phyloP scores from a whole-genome alignment of 2,329 filamentous ascomycete species.

The Arthrobotrys conoides region DNA sequence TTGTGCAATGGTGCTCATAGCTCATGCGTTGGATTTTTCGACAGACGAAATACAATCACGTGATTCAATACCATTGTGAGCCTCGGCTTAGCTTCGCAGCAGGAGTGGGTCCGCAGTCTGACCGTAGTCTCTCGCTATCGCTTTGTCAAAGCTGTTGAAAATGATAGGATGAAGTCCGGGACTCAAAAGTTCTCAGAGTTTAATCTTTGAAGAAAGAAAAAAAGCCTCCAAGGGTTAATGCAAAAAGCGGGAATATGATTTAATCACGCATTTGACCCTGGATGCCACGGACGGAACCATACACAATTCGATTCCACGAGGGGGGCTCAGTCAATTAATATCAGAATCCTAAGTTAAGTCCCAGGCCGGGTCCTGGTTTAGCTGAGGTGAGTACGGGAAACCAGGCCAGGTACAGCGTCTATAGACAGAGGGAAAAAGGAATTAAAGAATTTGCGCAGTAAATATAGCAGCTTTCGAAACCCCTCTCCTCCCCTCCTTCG shows the following conservation, averaged over 20 bases:
- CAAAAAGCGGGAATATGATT: constrained; percentile 25
- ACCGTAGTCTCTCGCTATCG: neutral
- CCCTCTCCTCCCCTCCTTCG: constrained; percentile 25
- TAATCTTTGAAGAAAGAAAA: neutral
- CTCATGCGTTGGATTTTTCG: too few species aligned
- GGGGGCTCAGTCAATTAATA: constrained; percentile 17
- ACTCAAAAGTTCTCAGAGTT: neutral
- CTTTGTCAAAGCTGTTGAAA: constrained; percentile 9
- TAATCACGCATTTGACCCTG: constrained; percentile 31
- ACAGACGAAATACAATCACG: neutral
- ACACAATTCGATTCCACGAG: neutral
- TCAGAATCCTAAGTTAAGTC: constrained; percentile 27
- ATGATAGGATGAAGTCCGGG: neutral
- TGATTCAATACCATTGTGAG: neutral
- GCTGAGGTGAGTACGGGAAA: constrained; percentile 17
- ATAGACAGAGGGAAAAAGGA: neutral
- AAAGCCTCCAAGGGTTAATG: neutral
- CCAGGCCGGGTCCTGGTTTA: constrained; percentile 2
- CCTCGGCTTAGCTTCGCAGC: neutral
- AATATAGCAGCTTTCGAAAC: constrained; percentile 5
- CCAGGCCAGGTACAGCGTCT: constrained; percentile 7
- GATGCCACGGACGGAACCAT: constrained; percentile 14
- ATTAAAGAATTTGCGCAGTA: constrained; percentile 22
- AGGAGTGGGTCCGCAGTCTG: neutral
- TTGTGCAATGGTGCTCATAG: too few species aligned